phyloP scores from a whole-genome alignment of 495 filamentous ascomycete species.

The Hypoxylon perforatum region DNA sequence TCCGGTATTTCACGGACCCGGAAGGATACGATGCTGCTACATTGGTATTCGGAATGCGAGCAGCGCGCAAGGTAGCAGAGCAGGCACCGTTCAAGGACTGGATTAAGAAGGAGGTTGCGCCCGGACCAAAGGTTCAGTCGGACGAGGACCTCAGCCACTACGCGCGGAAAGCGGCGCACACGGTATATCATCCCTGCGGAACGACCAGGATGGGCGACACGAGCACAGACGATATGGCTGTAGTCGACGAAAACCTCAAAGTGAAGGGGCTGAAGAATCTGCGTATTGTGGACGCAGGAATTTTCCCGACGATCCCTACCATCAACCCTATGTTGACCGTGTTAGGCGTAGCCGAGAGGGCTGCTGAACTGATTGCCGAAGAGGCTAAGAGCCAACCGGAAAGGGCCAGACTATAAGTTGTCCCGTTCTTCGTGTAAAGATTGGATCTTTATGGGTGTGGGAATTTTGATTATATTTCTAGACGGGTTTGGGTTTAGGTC shows the following conservation, averaged over 20 bases:
- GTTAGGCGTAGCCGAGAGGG: slow-evolving; percentile 71
- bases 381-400: slow-evolving; percentile 39
- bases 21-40: slow-evolving; percentile 86
- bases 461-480: not conserved
- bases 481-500: not conserved
- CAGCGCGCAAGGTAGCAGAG: slow-evolving; percentile 75
- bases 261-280: slow-evolving; percentile 65
- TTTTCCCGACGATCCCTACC: slow-evolving; percentile 68
- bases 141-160: slow-evolving; percentile 81
- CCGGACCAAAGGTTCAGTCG: slow-evolving; percentile 72
- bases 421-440: not conserved
- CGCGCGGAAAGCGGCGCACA: slow-evolving; percentile 78
- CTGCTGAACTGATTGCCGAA: slow-evolving; percentile 69
- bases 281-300: slow-evolving; percentile 69
- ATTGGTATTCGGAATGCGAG: slow-evolving; percentile 79
- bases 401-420: slow-evolving; percentile 43
- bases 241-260: slow-evolving; percentile 66
- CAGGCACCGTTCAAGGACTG: slow-evolving; percentile 79
- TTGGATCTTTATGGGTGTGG: not conserved
- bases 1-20: slow-evolving; percentile 88
- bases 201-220: slow-evolving; percentile 88
- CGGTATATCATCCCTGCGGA: slow-evolving; percentile 86
- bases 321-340: slow-evolving; percentile 74
- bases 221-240: slow-evolving; percentile 68
- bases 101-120: slow-evolving; percentile 83